Percentiles rank a stretch among this genome's conserved stretches.
Conservation (phyloP, 768 basidiomycete genomes). For the Pholiota conissans region DNA sequence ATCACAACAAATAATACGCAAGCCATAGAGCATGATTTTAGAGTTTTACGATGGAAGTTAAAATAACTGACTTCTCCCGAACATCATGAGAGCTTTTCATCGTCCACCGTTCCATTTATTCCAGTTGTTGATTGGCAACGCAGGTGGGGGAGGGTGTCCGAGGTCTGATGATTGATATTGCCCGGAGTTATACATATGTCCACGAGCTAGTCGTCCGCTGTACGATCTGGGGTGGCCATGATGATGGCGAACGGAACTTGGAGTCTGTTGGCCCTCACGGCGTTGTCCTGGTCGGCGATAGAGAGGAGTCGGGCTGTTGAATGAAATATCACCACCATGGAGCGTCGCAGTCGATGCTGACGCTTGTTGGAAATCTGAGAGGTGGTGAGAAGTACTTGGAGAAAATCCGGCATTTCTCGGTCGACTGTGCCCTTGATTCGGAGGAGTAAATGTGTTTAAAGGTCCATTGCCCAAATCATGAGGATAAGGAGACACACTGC, state of each 20-base stretch:
- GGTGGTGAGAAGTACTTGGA: conserved; percentile 12
- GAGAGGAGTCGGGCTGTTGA: conserved; percentile 14
- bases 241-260: conserved; percentile 12
- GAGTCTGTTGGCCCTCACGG: conserved; percentile 18
- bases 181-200: conserved; percentile 16
- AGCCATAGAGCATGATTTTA: background rate
- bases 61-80: conserved; percentile 2
- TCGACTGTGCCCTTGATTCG: conserved; percentile 4
- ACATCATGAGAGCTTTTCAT: conserved; percentile 11
- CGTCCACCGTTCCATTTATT: conserved; percentile 31
- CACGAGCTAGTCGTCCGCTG: conserved; percentile 17
- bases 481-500: conserved; percentile 12
- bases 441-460: background rate
- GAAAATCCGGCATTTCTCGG: conserved; percentile 9
- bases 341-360: conserved; percentile 7
- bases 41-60: background rate
- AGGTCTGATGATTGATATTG: conserved; percentile 11
- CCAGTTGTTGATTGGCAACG: conserved; percentile 27
- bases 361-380: conserved; percentile 6
- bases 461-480: conserved; percentile 4
- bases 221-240: conserved; percentile 18
- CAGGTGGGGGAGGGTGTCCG: conserved; percentile 15
- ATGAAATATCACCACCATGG: conserved; percentile 11
- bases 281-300: conserved; percentile 21
- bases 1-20: conserved; percentile 1